A percentile compares a stretch with the other conserved stretches of the same genome.
Evolutionary conservation across 768 basidiomycete genomes (phyloP).

Genomic region (Dacryopinax primogenitus): DNA sequence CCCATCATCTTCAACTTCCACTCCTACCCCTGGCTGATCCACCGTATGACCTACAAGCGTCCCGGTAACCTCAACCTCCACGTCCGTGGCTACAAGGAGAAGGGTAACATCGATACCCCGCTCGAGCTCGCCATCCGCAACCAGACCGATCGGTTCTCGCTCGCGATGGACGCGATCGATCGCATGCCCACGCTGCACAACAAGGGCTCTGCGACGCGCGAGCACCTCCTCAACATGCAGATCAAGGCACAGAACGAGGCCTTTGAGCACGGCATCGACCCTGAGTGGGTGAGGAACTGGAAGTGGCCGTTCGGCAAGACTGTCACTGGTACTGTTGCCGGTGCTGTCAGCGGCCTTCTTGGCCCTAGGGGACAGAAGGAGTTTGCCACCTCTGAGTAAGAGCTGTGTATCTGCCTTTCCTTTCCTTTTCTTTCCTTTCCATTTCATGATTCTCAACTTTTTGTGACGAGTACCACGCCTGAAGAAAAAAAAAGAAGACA

Average conservation of each 20-base stretch:
- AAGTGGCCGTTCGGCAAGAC: slow-evolving; percentile 19
- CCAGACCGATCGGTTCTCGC: slow-evolving; percentile 17
- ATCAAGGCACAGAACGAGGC: slow-evolving; percentile 21
- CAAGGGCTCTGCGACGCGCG: slow-evolving; percentile 20
- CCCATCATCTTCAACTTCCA: slow-evolving; percentile 75
- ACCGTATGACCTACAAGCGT: slow-evolving; percentile 13
- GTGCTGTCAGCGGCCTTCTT: slow-evolving; percentile 13
- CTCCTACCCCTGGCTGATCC: slow-evolving; percentile 41
- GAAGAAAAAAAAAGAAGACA: background rate
- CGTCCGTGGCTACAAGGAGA: slow-evolving; percentile 24
- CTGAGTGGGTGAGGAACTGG: slow-evolving; percentile 19
- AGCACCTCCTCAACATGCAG: slow-evolving; percentile 21
- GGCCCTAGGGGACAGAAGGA: slow-evolving; percentile 12
- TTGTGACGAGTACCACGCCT: background rate
- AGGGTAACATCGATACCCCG: slow-evolving; percentile 26
- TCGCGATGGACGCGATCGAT: slow-evolving; percentile 25
- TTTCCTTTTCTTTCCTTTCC: background rate
- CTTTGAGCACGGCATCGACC: slow-evolving; percentile 24
- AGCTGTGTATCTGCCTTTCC: too few species aligned
- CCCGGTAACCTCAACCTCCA: slow-evolving; percentile 17
- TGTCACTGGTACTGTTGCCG: slow-evolving; percentile 12
- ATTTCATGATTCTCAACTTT: background rate
- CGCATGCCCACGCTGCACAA: slow-evolving; percentile 20
- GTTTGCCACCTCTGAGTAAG: slow-evolving; percentile 14
- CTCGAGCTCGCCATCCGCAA: slow-evolving; percentile 18